Percentiles rank a stretch among this genome's conserved stretches.
phyloP scores from a whole-genome alignment of 179 eudicot species.

The Drosera spatulata region DNA sequence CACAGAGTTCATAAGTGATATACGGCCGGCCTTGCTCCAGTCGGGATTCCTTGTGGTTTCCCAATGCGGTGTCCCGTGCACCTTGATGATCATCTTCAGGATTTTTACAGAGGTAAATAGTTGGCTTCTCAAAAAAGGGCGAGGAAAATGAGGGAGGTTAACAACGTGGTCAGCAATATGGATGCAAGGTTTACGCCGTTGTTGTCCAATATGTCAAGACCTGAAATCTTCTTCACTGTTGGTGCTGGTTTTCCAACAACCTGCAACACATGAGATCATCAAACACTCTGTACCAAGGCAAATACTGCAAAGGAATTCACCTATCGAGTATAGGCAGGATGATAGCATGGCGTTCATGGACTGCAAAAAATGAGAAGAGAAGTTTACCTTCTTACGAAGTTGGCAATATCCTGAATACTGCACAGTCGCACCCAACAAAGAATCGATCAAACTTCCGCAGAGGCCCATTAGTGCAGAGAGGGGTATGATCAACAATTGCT shows the following conservation, averaged over 20 bases:
- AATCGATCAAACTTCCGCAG: slow-evolving; percentile 77
- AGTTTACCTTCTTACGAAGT: slow-evolving; percentile 72
- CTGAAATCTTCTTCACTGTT: slow-evolving; percentile 71
- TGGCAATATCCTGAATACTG: slow-evolving; percentile 77
- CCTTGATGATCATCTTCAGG: too few relatives aligned
- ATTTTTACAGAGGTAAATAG: too few relatives aligned
- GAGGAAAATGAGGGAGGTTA: slow-evolving; percentile 46
- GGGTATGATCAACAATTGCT: slow-evolving; percentile 78
- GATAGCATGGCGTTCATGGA: too few relatives aligned
- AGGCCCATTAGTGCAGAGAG: slow-evolving; percentile 72
- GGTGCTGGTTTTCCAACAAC: slow-evolving; percentile 82
- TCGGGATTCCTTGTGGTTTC: too few relatives aligned
- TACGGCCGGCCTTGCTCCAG: too few relatives aligned
- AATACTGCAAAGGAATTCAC: too few relatives aligned
- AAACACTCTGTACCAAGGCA: too few relatives aligned
- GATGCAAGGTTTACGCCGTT: slow-evolving; percentile 69
- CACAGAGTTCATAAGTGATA: too few relatives aligned
- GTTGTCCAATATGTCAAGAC: slow-evolving; percentile 67
- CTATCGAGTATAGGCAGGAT: too few relatives aligned
- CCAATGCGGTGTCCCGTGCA: too few relatives aligned
- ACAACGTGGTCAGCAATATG: slow-evolving; percentile 44
- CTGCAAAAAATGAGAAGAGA: too few relatives aligned
- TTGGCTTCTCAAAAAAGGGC: slow-evolving; percentile 40
- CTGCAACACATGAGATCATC: slow-evolving; percentile 23
- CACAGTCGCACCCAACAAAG: slow-evolving; percentile 81